Evolutionary conservation across 257 asterid genomes (phyloP), one percentile per base, ranked within the genome.

Genomic region (Ilex asprella): DNA sequence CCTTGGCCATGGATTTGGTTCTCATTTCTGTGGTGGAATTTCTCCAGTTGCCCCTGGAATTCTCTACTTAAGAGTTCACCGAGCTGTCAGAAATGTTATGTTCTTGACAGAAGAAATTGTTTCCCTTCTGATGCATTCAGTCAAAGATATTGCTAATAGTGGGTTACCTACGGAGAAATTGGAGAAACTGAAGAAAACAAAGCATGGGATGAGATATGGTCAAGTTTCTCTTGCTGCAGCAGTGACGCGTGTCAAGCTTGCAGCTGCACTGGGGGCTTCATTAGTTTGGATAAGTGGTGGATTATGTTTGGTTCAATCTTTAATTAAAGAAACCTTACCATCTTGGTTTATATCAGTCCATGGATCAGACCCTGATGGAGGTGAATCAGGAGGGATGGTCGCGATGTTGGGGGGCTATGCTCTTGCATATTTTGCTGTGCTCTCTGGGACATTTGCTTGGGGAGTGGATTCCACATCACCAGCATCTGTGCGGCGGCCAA

Each of bases 1-100:
- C 71, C 82, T 93, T 10, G 99, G 99, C n/a, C 99, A 93, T 30
- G 99, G 97, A 47, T 87, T 87, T 39, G 95, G 96, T 65, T 93
- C 96, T 50, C 91, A 81, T 76, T 75, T 73, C 30, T 64, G 77
- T 1, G 91, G 95, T 30, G 95, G 96, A 15, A 72, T 87, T 47
- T 72, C 88, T 47, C 87, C 97, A 3, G 94, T 89, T 56, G 96
- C 99, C 78, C 99, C 97, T 56, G 99, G 97, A 13, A 84, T 82
- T 43, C 95, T 93, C 60, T 89, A 85, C 79, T 64, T 85, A 51
- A 80, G 96, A 60, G 95, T 87, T 16, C 99, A 89, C 63, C 86
- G 96, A 47, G 87, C 96, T 56, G 91, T 89, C 39, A 77, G 88
- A 71, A 81, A 89, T 54, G 73, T 81, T 66, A 51, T 85, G 80